Conservation (phyloP, 352 stramenopile genomes). For the Thalassiosira delicatula region DNA sequence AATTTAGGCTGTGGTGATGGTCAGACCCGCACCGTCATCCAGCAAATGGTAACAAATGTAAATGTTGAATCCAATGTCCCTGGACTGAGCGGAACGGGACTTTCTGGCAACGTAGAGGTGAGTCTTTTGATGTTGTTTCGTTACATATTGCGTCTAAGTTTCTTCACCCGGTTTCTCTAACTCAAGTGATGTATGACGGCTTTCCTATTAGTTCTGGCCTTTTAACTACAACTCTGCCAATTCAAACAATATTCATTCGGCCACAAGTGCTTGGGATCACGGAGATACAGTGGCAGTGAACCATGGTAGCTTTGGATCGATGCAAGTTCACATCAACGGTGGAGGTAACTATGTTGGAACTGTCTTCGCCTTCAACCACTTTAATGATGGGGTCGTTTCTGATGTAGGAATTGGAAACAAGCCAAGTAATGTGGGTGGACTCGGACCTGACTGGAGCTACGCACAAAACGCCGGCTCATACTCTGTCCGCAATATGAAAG, state of each 20-base stretch:
- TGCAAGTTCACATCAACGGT: background rate
- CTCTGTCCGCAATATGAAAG: background rate
- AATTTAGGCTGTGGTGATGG: background rate
- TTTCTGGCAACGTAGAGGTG: background rate
- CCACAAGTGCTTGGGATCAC: background rate
- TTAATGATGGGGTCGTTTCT: background rate
- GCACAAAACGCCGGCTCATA: background rate
- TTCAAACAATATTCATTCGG: background rate
- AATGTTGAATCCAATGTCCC: background rate
- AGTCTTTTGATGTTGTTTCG: too few species aligned
- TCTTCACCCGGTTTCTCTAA: too few species aligned
- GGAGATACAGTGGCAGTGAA: background rate
- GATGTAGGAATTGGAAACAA: background rate
- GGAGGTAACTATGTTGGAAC: background rate
- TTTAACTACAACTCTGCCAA: background rate
- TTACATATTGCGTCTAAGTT: too few species aligned
- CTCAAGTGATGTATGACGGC: too few species aligned
- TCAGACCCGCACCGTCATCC: too few species aligned
- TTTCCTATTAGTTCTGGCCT: background rate
- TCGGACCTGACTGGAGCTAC: background rate
- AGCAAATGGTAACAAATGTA: background rate
- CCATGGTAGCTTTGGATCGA: background rate
- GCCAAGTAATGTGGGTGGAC: background rate
- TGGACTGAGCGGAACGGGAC: background rate
- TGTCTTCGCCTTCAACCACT: background rate